These are phyloP conservation scores for Chenopodium berlandieri DNA, from an alignment of 148 eudicot genomes.

Conservation along the genomic window DNA sequence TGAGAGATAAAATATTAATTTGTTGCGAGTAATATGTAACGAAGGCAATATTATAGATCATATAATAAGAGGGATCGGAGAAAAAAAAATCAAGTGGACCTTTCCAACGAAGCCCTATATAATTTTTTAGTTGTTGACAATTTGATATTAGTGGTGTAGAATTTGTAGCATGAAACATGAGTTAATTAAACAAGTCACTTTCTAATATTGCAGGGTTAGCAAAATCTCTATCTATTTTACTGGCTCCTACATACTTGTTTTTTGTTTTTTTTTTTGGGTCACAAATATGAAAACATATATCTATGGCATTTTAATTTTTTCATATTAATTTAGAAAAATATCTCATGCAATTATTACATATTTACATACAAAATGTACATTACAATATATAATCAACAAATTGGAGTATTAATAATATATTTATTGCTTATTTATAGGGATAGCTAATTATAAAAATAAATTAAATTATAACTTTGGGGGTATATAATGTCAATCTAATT, in stretches of 20 bases:
- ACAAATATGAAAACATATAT: not conserved
- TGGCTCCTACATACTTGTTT: not conserved
- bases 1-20: too few relatives aligned
- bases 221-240: not conserved
- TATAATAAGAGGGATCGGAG: too few relatives aligned
- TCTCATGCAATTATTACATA: too few relatives aligned
- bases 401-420: not conserved
- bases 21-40: too few relatives aligned
- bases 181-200: not conserved
- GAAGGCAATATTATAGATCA: too few relatives aligned
- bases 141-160: not conserved
- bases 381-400: not conserved
- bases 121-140: not conserved
- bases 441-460: not conserved
- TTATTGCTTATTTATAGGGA: not conserved
- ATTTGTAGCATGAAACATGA: not conserved
- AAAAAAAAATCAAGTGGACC: too few relatives aligned
- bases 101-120: not conserved
- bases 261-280: not conserved
- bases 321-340: too few relatives aligned
- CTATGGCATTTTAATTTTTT: too few relatives aligned
- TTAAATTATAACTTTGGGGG: not conserved
- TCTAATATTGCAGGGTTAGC: not conserved
- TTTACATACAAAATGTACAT: too few relatives aligned
- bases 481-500: not conserved